These are phyloP conservation scores for Solanum paucissectum DNA, from an alignment of 257 asterid genomes.

Conservation along the genomic window DNA sequence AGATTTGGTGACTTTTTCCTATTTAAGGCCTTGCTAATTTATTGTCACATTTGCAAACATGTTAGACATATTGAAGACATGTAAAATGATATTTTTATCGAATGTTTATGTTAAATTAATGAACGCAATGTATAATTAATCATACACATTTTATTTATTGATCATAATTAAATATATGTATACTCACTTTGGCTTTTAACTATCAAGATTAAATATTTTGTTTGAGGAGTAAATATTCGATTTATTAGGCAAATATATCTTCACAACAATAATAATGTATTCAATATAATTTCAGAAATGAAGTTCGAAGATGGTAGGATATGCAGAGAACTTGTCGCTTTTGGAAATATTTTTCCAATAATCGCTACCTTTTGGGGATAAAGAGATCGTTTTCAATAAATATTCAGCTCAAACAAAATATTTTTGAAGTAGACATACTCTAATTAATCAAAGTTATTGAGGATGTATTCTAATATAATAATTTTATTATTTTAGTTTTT, in stretches of 20 bases:
- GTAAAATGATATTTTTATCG: neutral
- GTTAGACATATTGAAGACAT: neutral
- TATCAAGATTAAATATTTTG: neutral
- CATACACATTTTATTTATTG: neutral
- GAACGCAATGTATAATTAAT: neutral
- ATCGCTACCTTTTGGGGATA: neutral
- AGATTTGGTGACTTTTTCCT: neutral
- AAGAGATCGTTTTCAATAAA: too few relatives aligned
- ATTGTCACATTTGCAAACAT: neutral
- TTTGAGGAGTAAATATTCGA: neutral
- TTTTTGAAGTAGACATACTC: too few relatives aligned
- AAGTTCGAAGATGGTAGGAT: neutral
- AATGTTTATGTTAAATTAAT: neutral
- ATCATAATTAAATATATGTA: neutral
- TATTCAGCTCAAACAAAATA: too few relatives aligned
- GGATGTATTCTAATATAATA: neutral
- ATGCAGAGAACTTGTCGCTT: neutral
- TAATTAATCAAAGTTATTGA: neutral
- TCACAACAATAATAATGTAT: neutral
- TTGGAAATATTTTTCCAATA: too few relatives aligned
- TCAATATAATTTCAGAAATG: neutral
- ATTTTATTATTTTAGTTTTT: too few relatives aligned
- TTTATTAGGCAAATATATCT: fast-evolving
- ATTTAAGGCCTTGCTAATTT: neutral
- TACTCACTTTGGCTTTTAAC: neutral